Conservation (phyloP, 805 yeast species). For the Teunomyces funiuensis region DNA sequence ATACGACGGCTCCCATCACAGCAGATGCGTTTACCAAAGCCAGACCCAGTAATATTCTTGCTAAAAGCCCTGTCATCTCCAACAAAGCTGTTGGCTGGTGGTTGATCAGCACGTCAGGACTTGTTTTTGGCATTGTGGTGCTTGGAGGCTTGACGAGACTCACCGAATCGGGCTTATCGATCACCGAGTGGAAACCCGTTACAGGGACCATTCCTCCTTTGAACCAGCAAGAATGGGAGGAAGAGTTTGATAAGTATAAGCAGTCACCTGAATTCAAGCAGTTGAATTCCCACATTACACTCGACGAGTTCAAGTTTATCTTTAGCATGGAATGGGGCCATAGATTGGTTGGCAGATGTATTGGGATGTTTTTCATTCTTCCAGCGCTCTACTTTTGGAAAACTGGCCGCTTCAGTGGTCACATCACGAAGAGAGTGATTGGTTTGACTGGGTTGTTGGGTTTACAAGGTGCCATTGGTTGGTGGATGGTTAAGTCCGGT, state of each 20-base stretch:
- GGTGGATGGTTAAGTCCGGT: constrained; percentile 99
- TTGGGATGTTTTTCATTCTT: constrained; percentile 76
- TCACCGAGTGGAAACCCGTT: constrained; percentile 98
- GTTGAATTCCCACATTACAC: constrained; percentile 81
- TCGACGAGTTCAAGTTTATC: constrained; percentile 93
- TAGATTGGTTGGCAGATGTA: constrained; percentile 85
- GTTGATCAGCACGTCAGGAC: constrained; percentile 80
- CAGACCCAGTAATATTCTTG: constrained; percentile 2
- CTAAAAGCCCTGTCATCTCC: constrained; percentile 14
- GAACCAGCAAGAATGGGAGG: constrained; percentile 78
- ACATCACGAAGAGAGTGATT: constrained; percentile 64
- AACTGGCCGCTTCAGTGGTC: constrained; percentile 61
- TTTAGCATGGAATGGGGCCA: constrained; percentile 98
- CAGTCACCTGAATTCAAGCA: constrained; percentile 89
- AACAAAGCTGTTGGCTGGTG: constrained; percentile 69
- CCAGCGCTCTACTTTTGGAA: constrained; percentile 85
- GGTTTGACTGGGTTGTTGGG: constrained; percentile 80
- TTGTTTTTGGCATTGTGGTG: constrained; percentile 94
- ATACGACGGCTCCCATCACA: constrained; percentile 7
- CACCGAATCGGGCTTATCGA: constrained; percentile 93
- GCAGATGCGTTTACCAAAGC: constrained; percentile 1
- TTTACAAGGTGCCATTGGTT: constrained; percentile 92
- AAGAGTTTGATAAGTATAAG: constrained; percentile 76
- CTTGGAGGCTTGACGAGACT: constrained; percentile 93
- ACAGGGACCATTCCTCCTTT: constrained; percentile 94